Conservation (phyloP, 768 basidiomycete species). For the Hemileccinum impolitum region DNA sequence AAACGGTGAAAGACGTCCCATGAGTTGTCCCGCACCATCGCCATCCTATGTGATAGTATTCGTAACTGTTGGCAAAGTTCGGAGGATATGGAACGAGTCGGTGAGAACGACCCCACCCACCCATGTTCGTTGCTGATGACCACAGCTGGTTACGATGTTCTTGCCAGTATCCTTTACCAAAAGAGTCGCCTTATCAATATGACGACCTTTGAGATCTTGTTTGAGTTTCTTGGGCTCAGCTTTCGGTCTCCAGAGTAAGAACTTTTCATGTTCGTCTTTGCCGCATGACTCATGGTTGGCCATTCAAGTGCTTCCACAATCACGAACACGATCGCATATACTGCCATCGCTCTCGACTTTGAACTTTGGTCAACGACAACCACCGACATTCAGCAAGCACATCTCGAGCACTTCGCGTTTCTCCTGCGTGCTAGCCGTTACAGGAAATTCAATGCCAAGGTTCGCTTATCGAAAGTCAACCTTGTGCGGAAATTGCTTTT, state of each 20-base stretch:
- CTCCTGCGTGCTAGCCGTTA: constrained; percentile 72
- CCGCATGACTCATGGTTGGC: background rate
- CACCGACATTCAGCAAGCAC: constrained; percentile 69
- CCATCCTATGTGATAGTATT: constrained; percentile 72
- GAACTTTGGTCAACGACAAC: constrained; percentile 80
- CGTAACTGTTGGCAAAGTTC: constrained; percentile 90
- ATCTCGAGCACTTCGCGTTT: constrained; percentile 79
- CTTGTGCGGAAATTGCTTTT: constrained; percentile 78
- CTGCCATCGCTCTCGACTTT: constrained; percentile 82
- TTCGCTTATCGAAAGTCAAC: constrained; percentile 67
- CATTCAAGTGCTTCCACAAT: constrained; percentile 69
- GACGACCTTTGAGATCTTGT: constrained; percentile 76
- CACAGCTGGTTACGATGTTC: constrained; percentile 83
- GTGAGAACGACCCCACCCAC: constrained; percentile 43
- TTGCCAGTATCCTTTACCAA: constrained; percentile 66
- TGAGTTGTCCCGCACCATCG: constrained; percentile 69
- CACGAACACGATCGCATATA: constrained; percentile 78
- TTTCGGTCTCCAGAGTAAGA: constrained; percentile 78
- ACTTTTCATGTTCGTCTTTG: background rate
- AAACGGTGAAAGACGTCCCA: constrained; percentile 54
- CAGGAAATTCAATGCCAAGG: constrained; percentile 71
- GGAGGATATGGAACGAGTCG: constrained; percentile 88
- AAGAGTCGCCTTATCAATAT: constrained; percentile 77
- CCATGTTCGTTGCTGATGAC: constrained; percentile 3
- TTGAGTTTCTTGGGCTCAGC: constrained; percentile 84